phyloP scores from a whole-genome alignment of 2,329 filamentous ascomycete genomes.

The Hypoxylon sp. region DNA sequence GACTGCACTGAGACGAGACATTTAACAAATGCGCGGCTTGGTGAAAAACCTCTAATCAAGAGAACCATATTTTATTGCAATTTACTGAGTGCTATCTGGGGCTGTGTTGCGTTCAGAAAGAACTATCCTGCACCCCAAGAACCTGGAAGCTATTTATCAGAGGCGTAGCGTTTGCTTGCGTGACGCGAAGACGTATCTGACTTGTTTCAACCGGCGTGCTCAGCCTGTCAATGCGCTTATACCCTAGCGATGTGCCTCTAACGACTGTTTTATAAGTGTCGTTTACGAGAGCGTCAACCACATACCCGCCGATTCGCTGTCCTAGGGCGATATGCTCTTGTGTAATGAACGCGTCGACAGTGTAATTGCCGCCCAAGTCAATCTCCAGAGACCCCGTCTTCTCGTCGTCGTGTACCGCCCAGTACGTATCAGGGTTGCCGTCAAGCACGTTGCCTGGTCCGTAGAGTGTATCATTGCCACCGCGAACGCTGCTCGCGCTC shows the following conservation, averaged over 20 bases:
- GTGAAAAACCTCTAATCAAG: background rate
- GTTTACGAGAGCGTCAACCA: slow-evolving; percentile 41
- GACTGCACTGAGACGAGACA: background rate
- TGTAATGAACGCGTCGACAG: slow-evolving; percentile 45
- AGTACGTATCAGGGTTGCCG: slow-evolving; percentile 44
- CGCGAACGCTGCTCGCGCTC: slow-evolving; percentile 44
- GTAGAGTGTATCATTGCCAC: slow-evolving; percentile 32
- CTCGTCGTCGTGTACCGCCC: slow-evolving; percentile 44
- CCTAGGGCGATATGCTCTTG: slow-evolving; percentile 50
- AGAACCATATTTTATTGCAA: background rate
- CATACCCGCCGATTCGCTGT: slow-evolving; percentile 50
- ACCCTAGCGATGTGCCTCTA: slow-evolving; percentile 45
- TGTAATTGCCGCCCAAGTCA: slow-evolving; percentile 37
- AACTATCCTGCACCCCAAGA: slow-evolving; percentile 30
- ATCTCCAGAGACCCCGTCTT: slow-evolving; percentile 47
- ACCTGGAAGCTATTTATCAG: slow-evolving; percentile 46
- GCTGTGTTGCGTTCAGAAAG: background rate
- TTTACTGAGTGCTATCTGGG: background rate
- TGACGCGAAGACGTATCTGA: slow-evolving; percentile 43
- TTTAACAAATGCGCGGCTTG: background rate
- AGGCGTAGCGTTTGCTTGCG: slow-evolving; percentile 47
- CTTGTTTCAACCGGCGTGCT: slow-evolving; percentile 30
- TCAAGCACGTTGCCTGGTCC: slow-evolving; percentile 45
- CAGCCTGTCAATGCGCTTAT: slow-evolving; percentile 47
- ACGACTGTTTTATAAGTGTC: slow-evolving; percentile 40